Conservation (phyloP, 805 yeast genomes). For the Candida gorgasii region DNA sequence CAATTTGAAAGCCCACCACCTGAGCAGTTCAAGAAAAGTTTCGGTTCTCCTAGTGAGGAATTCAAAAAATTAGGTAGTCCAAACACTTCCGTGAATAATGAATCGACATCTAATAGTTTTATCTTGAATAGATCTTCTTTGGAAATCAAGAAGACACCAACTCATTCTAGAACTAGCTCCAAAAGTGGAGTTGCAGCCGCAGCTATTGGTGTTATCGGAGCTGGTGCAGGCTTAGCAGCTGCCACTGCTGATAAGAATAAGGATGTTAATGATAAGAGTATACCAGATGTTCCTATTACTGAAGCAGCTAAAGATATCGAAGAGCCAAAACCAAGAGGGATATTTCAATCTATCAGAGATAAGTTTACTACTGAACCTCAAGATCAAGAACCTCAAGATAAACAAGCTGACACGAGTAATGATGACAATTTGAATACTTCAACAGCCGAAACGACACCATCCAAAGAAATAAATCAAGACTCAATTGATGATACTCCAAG, state of each 20-base stretch:
- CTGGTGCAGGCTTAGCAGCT: conserved; percentile 12
- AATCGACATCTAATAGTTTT: conserved; percentile 16
- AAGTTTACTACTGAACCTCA: conserved; percentile 19
- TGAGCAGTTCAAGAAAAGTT: conserved; percentile 19
- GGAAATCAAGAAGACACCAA: conserved; percentile 18
- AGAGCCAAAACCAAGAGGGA: conserved; percentile 19
- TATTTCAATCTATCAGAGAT: conserved; percentile 37
- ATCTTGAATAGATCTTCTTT: conserved; percentile 18
- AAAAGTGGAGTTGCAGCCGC: conserved; percentile 4
- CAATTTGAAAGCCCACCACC: conserved; percentile 34
- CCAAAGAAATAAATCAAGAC: conserved; percentile 20
- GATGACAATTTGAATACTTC: conserved; percentile 20
- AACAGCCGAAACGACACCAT: conserved; percentile 35
- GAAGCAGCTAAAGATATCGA: conserved; percentile 1
- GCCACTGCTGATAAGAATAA: conserved; percentile 9
- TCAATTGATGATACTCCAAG: conserved; percentile 13
- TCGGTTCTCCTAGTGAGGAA: conserved; percentile 9
- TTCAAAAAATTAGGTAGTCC: not conserved
- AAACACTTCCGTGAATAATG: not conserved
- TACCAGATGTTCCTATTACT: no score
- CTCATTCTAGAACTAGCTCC: conserved; percentile 4
- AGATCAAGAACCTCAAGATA: conserved; percentile 5
- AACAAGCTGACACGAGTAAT: conserved; percentile 18
- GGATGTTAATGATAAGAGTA: conserved; percentile 14
- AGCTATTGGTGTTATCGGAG: conserved; percentile 8